Evolutionary conservation across 352 stramenopile species (phyloP), one percentile per base, ranked within the genome.

Genomic region (Phytophthora citricola): DNA sequence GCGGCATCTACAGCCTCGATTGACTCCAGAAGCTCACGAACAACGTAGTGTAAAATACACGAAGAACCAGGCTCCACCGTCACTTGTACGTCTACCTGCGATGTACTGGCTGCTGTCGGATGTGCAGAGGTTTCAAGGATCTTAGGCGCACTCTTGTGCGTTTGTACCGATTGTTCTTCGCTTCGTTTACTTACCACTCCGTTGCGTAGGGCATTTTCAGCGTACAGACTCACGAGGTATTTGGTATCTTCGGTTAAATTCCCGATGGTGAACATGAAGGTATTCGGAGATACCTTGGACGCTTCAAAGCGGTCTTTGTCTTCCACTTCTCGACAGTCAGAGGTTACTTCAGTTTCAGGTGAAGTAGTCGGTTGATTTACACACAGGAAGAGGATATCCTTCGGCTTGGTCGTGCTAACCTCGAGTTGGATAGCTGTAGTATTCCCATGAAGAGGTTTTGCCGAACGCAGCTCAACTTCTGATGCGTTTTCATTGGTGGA

Each of bases 401-500:
- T 41, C 2, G 76, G 70, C 47, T 93, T 90, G 2, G 70, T 75
- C 82, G 90, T 90, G n/a, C 61, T 66, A 6, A 88, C 51, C 5
- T 70, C 44, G 1, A 91, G 45, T 29, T 84, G 43, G 8, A 93
- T 52, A 29, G 69, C 73, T 10, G 76, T 71, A 0, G 65, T 70
- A 22, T 72, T 85, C 4, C 83, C 82, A 32, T 57, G 38, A 11
- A 78, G 60, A 2, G 87, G 79, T 6, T 43, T 60, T 0, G 55
- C 64, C 1, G 60, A 60, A 11, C 55, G 27, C 0, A 92, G n/a
- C 14, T 54, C 51, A 5, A 93, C 71, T 5, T 82, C 63, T 2
- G 83, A 91, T 0, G 87, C 87, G 11, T 89, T 86, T 44, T 89
- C 77, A 46, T 95, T 87, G 2, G 85, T 93, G 3, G 63, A 29